Percentiles rank a stretch among this genome's conserved stretches.
phyloP scores from a whole-genome alignment of 2,329 filamentous ascomycete species.

The Reticulascus tulasneorum region DNA sequence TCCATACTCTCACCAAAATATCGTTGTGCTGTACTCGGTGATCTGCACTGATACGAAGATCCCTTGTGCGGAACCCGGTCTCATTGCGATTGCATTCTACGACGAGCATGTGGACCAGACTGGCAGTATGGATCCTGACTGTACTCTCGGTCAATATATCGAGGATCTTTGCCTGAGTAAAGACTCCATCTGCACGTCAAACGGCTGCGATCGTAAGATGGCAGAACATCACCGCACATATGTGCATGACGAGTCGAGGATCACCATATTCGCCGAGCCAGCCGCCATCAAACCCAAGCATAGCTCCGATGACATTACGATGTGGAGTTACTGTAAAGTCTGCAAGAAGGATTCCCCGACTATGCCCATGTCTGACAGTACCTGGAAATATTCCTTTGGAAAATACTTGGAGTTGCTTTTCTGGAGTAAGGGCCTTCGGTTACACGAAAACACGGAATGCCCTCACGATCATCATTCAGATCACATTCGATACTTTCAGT shows the following conservation, averaged over 20 bases:
- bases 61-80: constrained; percentile 83
- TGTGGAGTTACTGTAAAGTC: constrained; percentile 96
- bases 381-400: constrained; percentile 97
- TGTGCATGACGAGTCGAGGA: constrained; percentile 90
- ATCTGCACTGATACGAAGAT: constrained; percentile 93
- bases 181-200: constrained; percentile 72
- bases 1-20: constrained; percentile 92
- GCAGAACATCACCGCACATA: constrained; percentile 93
- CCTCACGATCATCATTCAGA: constrained; percentile 90
- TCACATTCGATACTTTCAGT: constrained; percentile 89
- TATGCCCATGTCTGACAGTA: constrained; percentile 86
- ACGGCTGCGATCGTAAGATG: constrained; percentile 85
- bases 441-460: constrained; percentile 67
- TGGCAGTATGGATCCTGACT: constrained; percentile 74
- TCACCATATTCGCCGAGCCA: constrained; percentile 81
- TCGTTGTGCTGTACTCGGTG: constrained; percentile 88
- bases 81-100: constrained; percentile 91
- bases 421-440: constrained; percentile 81
- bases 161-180: constrained; percentile 81
- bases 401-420: constrained; percentile 98
- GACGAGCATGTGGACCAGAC: constrained; percentile 71
- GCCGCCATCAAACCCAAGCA: constrained; percentile 43
- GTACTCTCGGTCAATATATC: constrained; percentile 90
- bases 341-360: constrained; percentile 89
- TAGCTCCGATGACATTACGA: constrained; percentile 67